phyloP scores from a whole-genome alignment of 2,329 filamentous ascomycete genomes.

The Pseudonectria foliicola region DNA sequence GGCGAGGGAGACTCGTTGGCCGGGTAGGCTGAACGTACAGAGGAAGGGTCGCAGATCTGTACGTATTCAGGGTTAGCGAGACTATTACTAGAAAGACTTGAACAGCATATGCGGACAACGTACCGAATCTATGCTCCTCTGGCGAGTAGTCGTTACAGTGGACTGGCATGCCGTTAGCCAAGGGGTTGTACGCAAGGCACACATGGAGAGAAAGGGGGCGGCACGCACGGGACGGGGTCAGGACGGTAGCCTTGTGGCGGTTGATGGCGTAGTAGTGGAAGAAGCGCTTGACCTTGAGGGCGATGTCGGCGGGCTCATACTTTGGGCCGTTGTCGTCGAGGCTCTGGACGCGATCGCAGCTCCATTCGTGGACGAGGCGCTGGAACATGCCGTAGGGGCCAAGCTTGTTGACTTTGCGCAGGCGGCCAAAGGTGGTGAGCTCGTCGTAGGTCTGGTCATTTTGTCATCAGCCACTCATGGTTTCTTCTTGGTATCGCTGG shows the following conservation, averaged over 20 bases:
- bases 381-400: constrained; percentile 35
- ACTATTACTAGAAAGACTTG: constrained; percentile 1
- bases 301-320: constrained; percentile 29
- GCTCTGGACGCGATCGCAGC: constrained; percentile 11
- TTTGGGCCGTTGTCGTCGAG: constrained; percentile 16
- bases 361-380: constrained; percentile 33
- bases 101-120: constrained; percentile 3
- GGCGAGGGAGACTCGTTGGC: no score
- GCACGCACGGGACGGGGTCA: not conserved
- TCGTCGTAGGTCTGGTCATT: no score
- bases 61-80: no score
- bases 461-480: constrained; percentile 17
- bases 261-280: constrained; percentile 37
- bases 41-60: constrained; percentile 16
- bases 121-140: constrained; percentile 22
- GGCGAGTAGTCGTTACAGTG: constrained; percentile 16
- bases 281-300: constrained; percentile 24
- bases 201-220: no score
- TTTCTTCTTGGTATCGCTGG: no score
- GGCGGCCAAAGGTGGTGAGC: no score
- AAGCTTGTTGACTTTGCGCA: constrained; percentile 36
- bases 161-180: no score
- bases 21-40: constrained; percentile 12
- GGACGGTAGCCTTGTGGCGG: constrained; percentile 3
- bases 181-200: no score